Percentiles rank a stretch among this genome's conserved stretches.
These are phyloP conservation scores for Cryphonectria japonica DNA, from an alignment of 2,329 filamentous ascomycete genomes.

Conservation along the genomic window DNA sequence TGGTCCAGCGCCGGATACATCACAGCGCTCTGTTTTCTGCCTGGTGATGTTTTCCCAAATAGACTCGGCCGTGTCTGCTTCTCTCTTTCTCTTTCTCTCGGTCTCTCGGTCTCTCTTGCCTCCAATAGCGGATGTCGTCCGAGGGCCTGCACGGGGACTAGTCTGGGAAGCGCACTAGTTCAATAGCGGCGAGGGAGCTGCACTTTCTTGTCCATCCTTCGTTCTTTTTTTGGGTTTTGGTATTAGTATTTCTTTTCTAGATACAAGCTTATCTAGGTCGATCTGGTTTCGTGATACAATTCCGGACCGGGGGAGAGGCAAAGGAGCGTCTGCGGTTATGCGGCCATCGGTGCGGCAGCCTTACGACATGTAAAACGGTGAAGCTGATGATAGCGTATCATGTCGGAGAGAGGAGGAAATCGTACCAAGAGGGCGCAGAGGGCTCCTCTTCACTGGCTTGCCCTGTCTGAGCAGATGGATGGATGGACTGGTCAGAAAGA, in stretches of 20 bases:
- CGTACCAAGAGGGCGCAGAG: neutral
- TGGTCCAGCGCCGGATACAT: conserved; percentile 9
- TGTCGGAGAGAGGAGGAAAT: neutral
- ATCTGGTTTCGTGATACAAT: neutral
- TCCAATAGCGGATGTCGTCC: conserved; percentile 10
- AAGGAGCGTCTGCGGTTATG: neutral
- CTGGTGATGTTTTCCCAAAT: neutral
- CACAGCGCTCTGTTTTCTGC: neutral
- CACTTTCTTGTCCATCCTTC: conserved; percentile 1
- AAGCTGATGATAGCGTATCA: neutral
- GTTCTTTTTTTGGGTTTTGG: neutral
- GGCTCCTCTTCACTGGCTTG: neutral
- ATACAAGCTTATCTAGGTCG: conserved; percentile 11
- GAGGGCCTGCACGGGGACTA: conserved; percentile 6
- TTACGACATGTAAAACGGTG: conserved; percentile 6
- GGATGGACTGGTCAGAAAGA: neutral
- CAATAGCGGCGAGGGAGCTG: neutral
- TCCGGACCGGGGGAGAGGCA: neutral
- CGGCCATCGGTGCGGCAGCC: conserved; percentile 19
- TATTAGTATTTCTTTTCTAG: neutral
- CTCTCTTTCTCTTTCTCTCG: neutral
- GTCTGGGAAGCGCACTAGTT: conserved; percentile 9
- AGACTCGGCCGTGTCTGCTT: neutral
- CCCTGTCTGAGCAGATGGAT: neutral
- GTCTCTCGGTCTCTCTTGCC: neutral